Evolutionary conservation across 1,284 basidiomycete species (phyloP).

Genomic region (Peniophora sp.): DNA sequence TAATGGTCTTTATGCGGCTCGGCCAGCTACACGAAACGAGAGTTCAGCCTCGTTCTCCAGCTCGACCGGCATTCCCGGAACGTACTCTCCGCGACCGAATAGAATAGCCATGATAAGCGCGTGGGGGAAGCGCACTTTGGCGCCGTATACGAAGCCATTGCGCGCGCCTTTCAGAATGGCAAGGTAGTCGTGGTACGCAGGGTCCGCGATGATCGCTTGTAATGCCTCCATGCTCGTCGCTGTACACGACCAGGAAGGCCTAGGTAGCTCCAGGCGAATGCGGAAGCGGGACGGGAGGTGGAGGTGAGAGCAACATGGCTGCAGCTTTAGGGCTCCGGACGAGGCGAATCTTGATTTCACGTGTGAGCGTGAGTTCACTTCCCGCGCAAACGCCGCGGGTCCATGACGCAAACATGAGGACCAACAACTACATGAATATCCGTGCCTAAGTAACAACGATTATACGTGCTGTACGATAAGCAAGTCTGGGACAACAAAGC

Average conservation of each 20-base stretch:
- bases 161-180: constrained; percentile 92
- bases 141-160: constrained; percentile 88
- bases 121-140: constrained; percentile 97
- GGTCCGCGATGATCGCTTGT: constrained; percentile 48
- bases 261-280: not conserved
- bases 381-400: too few species aligned
- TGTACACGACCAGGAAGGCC: constrained; percentile 4
- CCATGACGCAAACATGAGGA: too few species aligned
- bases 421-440: too few species aligned
- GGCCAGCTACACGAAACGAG: constrained; percentile 47
- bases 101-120: constrained; percentile 97
- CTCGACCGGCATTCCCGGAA: constrained; percentile 13
- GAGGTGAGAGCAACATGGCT: not conserved
- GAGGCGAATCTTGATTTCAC: too few species aligned
- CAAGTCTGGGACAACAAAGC: too few species aligned
- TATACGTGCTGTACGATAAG: too few species aligned
- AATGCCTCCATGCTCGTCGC: constrained; percentile 24
- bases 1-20: constrained; percentile 61
- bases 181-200: constrained; percentile 84
- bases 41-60: constrained; percentile 5
- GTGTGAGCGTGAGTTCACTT: too few species aligned
- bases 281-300: not conserved
- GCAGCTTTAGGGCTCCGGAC: too few species aligned
- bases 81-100: constrained; percentile 84
- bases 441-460: too few species aligned